Evolutionary conservation across 306 rosid genomes (phyloP), one percentile per base, ranked within the genome.

Genomic region (Glycine latifolia): DNA sequence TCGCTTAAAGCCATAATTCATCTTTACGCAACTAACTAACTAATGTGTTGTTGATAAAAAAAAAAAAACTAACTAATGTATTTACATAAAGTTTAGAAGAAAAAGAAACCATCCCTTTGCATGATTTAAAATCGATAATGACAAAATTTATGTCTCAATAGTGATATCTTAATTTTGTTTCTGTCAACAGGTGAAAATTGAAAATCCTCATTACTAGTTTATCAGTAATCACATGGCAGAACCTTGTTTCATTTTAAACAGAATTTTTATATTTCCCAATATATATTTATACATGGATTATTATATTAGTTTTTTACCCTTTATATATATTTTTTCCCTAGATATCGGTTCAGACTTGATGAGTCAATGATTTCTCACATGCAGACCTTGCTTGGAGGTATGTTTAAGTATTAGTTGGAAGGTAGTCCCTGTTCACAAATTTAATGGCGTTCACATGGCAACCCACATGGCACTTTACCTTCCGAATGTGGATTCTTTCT

Each of bases 361-460:
- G 66, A 77, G 87, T 85, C 91, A 86, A 87, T 91, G 86, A 88
- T 80, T 90, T 86, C 20, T 84, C 93, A 92, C 94, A 89, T 91
- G 97, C 91, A 75, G 35, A 80, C 66, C 62, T 82, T 81, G 83
- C 82, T 89, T 85, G 85, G 84, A 59, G 63, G 76, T 84, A 65
- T 79, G 78, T 79, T 82, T 16, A 80, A 75, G 83, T 46, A 77
- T 81, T 33, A 81, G 77, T 69, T 71, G 69, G 83, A 70, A 61
- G 20, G 20, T 20, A 20, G 20, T 20, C 20, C 20, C 20, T 26
- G 85, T 81, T 71, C 83, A 74, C 75, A 89, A 81, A 77, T 89
- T 80, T 74, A 87, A 86, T 91, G 86, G 80, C 46, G 81, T 85
- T 90, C 97, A 92, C 98, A 89, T 94, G 98, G 91, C 89, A 72